Conservation (phyloP, 1,139 yeast genomes). For the Casaregolazyma suthepensis region DNA sequence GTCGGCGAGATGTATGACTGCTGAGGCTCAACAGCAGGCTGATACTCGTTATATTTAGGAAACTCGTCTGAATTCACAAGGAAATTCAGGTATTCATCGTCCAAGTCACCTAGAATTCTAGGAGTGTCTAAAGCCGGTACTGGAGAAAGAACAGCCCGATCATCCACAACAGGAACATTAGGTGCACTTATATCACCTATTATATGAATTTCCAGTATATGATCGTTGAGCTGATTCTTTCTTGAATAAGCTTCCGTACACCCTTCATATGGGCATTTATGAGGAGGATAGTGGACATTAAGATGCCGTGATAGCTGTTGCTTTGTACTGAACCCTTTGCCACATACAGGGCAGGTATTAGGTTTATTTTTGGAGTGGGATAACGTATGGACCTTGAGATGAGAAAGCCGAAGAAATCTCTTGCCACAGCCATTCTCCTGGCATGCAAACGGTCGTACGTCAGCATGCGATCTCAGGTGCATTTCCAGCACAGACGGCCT, state of each 20-base stretch:
- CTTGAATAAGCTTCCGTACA: constrained; percentile 1
- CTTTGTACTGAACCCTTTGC: constrained; percentile 71
- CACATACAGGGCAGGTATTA: constrained; percentile 65
- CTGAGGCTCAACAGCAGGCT: neutral
- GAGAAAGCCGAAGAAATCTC: constrained; percentile 72
- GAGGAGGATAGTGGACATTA: constrained; percentile 46
- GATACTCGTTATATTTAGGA: neutral
- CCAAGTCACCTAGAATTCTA: neutral
- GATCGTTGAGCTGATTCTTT: constrained; percentile 4
- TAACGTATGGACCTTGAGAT: constrained; percentile 64
- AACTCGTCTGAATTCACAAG: neutral
- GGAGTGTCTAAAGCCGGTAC: neutral
- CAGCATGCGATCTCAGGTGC: constrained; percentile 70
- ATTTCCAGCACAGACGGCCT: constrained; percentile 80
- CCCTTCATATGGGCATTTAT: constrained; percentile 3
- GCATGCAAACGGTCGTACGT: constrained; percentile 73
- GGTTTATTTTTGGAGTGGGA: constrained; percentile 61
- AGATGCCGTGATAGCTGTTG: constrained; percentile 84
- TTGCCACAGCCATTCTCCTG: constrained; percentile 47
- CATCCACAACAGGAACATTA: neutral
- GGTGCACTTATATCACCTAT: constrained; percentile 1
- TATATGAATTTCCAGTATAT: constrained; percentile 4
- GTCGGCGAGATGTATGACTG: neutral
- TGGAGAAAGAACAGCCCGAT: neutral
- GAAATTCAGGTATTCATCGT: neutral